phyloP scores from a whole-genome alignment of 2,329 filamentous ascomycete genomes.

The Claviceps sp. region DNA sequence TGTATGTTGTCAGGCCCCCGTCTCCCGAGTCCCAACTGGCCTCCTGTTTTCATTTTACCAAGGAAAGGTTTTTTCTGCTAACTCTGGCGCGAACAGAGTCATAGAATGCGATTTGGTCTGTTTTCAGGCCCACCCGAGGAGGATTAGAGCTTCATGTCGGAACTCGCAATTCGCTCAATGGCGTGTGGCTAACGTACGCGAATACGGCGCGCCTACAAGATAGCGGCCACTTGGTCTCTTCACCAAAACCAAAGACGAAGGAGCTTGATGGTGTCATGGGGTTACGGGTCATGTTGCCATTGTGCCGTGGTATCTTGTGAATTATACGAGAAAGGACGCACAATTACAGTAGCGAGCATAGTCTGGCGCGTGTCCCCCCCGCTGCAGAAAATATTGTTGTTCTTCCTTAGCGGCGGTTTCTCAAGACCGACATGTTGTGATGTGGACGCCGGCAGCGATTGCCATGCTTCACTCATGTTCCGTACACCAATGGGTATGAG shows the following conservation, averaged over 20 bases:
- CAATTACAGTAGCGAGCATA: slow-evolving; percentile 23
- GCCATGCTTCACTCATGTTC: slow-evolving; percentile 4
- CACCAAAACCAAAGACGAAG: background rate
- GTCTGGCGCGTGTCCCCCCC: slow-evolving; percentile 17
- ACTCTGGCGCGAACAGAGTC: slow-evolving; percentile 39
- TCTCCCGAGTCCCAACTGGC: background rate
- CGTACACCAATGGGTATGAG: slow-evolving; percentile 1
- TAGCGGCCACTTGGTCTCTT: no score
- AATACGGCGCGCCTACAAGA: background rate
- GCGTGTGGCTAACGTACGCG: background rate
- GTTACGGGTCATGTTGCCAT: background rate
- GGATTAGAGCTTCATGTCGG: slow-evolving; percentile 7
- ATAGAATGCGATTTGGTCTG: slow-evolving; percentile 63
- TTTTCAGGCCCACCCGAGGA: slow-evolving; percentile 60
- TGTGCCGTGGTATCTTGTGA: background rate
- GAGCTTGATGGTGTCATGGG: background rate
- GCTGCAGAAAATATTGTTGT: slow-evolving; percentile 14
- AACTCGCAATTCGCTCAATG: slow-evolving; percentile 3
- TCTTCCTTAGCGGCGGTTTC: slow-evolving; percentile 15
- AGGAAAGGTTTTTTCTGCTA: slow-evolving; percentile 9
- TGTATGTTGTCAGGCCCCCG: slow-evolving; percentile 41
- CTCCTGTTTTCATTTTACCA: background rate
- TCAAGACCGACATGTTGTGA: slow-evolving; percentile 17
- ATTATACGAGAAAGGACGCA: slow-evolving; percentile 6
- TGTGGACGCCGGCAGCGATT: slow-evolving; percentile 14